Percentiles rank a stretch among this genome's conserved stretches.
Evolutionary conservation across 2,329 filamentous ascomycete genomes (phyloP).

Genomic region (Ceratocystis smalleyi): DNA sequence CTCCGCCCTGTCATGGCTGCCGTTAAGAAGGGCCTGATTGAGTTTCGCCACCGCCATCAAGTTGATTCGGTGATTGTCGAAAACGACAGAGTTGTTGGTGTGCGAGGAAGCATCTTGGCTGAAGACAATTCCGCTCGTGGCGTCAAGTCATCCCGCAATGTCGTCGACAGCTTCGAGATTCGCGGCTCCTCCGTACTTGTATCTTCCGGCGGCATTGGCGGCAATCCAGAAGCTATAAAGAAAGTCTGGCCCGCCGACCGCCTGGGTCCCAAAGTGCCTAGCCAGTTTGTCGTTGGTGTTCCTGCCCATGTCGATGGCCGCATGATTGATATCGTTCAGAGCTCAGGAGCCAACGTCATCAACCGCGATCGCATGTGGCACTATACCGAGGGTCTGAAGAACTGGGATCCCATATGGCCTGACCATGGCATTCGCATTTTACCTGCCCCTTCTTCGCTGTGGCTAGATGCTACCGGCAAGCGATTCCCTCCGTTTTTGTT

Average conservation of each 20-base stretch:
- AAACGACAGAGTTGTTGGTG: slow-evolving; percentile 37
- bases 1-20: slow-evolving; percentile 39
- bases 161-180: slow-evolving; percentile 38
- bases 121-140: slow-evolving; percentile 36
- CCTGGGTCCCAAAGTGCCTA: slow-evolving; percentile 39
- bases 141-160: slow-evolving; percentile 34
- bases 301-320: slow-evolving; percentile 49
- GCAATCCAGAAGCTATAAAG: slow-evolving; percentile 45
- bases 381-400: slow-evolving; percentile 46
- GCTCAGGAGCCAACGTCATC: slow-evolving; percentile 37
- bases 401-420: slow-evolving; percentile 49
- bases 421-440: slow-evolving; percentile 44
- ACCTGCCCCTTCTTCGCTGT: slow-evolving; percentile 45
- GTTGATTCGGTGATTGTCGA: slow-evolving; percentile 43
- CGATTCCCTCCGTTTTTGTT: slow-evolving; percentile 40
- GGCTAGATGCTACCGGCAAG: slow-evolving; percentile 46
- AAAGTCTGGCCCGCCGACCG: slow-evolving; percentile 42
- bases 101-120: slow-evolving; percentile 38
- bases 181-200: slow-evolving; percentile 38
- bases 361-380: slow-evolving; percentile 53
- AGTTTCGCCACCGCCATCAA: slow-evolving; percentile 40
- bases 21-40: slow-evolving; percentile 36
- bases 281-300: slow-evolving; percentile 43
- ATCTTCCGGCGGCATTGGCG: slow-evolving; percentile 44
- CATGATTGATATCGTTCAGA: slow-evolving; percentile 42